Evolutionary conservation across 805 yeast species (phyloP).

Genomic region (Candida nemodendra): DNA sequence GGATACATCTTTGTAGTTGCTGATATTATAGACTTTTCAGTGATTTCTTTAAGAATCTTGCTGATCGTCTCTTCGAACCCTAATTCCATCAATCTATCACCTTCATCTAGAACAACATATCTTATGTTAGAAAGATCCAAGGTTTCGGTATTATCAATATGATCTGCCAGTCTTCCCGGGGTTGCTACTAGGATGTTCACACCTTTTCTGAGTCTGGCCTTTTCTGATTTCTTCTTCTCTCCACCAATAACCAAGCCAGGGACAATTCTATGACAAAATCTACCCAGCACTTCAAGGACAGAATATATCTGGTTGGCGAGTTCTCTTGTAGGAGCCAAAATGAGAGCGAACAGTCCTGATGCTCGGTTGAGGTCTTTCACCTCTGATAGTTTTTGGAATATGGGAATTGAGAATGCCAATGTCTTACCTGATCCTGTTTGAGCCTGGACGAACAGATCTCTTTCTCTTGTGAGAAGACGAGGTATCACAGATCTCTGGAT

Average conservation of each 20-base stretch:
- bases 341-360: constrained; percentile 84
- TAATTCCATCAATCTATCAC: constrained; percentile 91
- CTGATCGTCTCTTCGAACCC: constrained; percentile 95
- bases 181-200: constrained; percentile 95
- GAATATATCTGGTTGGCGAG: constrained; percentile 85
- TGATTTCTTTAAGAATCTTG: constrained; percentile 63
- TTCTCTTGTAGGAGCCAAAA: constrained; percentile 93
- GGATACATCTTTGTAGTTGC: constrained; percentile 41
- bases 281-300: constrained; percentile 69
- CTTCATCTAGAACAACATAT: constrained; percentile 93
- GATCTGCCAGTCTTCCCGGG: constrained; percentile 95
- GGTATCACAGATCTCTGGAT: constrained; percentile 86
- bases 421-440: constrained; percentile 99
- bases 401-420: constrained; percentile 80
- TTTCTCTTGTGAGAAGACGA: constrained; percentile 40
- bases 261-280: constrained; percentile 83
- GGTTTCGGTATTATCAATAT: constrained; percentile 82
- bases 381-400: constrained; percentile 67
- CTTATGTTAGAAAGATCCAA: constrained; percentile 72
- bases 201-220: constrained; percentile 93
- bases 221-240: constrained; percentile 94
- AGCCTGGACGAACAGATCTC: constrained; percentile 87
- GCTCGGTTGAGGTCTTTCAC: constrained; percentile 52
- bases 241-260: constrained; percentile 98
- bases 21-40: constrained; percentile 40